Percentiles rank a stretch among this genome's conserved stretches.
phyloP scores from a whole-genome alignment of 2,329 filamentous ascomycete genomes.

The Elsinoe fawcettii region DNA sequence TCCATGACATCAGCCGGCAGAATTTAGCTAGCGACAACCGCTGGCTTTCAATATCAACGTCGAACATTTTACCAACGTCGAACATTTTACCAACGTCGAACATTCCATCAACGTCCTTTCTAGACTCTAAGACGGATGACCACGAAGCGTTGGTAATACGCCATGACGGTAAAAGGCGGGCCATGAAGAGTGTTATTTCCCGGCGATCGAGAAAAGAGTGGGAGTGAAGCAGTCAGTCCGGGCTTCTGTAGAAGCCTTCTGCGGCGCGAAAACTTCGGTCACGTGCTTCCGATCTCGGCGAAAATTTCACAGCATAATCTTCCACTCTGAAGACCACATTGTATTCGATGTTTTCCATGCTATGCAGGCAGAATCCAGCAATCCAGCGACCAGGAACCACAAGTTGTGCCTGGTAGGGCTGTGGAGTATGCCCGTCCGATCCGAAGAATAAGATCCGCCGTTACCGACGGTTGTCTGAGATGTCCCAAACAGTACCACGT shows the following conservation, averaged over 20 bases:
- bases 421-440: not conserved
- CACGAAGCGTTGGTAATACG: not conserved
- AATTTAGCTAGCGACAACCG: not conserved
- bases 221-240: too few species aligned
- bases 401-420: not conserved
- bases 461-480: not conserved
- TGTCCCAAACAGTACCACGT: not conserved
- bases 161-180: not conserved
- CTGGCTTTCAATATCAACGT: not conserved
- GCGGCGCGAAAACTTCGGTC: too few species aligned
- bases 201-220: too few species aligned
- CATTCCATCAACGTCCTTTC: not conserved
- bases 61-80: too few species aligned
- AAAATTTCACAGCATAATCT: too few species aligned
- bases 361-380: too few species aligned
- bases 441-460: not conserved
- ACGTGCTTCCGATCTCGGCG: too few species aligned
- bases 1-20: not conserved
- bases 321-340: too few species aligned
- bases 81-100: too few species aligned
- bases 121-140: not conserved
- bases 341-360: too few species aligned
- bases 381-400: not conserved
- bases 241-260: too few species aligned
- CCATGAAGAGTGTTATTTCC: too few species aligned